Evolutionary conservation across 805 yeast genomes (phyloP), one percentile per base, ranked within the genome.

Genomic region (Metschnikowia koreensis): DNA sequence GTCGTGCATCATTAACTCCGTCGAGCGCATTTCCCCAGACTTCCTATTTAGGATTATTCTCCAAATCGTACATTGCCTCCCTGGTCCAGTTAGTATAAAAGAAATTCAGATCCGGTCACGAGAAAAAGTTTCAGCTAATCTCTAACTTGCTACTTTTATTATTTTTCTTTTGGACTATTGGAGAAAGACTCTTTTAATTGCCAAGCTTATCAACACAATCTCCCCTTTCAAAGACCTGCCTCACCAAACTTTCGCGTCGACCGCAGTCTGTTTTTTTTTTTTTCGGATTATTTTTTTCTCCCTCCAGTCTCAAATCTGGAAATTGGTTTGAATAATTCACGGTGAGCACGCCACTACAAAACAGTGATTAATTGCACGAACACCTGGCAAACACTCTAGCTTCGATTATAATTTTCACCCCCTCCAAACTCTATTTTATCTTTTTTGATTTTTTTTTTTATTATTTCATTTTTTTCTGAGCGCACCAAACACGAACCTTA

Each of bases 21-120:
- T 29, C 28, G n/a, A 12, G 41, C 41, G 46, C 52, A 42, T 45
- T 50, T 47, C 54, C 56, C 56, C 56, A 47, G 53, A 44, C 47
- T 53, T 48, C 50, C 53, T 33, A 28, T 43, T 53, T 47, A 12
- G 47, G 56, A n/a, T 29, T 43, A 15, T 36, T 33, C 27, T 41
- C 41, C 15, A 26, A 29, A 26, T 6, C 22, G 34, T 31, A 15
- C 29, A 33, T 39, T 38, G 17, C 38, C 45, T 34, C 39, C 48
- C 16, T 29, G 27, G 34, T 16, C 33, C 33, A 27, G 28, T 33
- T 13, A 31, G 47, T 48, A 48, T 48, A 48, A 29, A 48, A 48
- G 43, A 44, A 28, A 48, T 44, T 39, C 47, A 44, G 38, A 44
- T 48, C 52, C 50, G 13, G 41, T 28, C 37, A 34, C 36, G 7